Evolutionary conservation across 768 basidiomycete species (phyloP).

Genomic region (Suillus clintonianus): DNA sequence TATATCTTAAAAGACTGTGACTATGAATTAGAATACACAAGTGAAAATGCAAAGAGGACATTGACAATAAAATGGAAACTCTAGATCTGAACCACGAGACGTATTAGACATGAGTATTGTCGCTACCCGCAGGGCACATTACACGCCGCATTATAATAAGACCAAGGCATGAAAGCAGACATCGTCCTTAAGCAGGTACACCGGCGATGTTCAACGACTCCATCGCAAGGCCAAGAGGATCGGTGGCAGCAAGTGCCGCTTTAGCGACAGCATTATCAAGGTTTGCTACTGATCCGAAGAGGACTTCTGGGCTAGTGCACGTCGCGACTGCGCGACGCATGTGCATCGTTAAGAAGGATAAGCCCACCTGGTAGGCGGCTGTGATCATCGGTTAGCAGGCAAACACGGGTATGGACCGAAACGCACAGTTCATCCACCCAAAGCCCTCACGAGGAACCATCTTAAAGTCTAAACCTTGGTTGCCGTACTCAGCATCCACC

Average conservation of each 20-base stretch:
- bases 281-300: conserved; percentile 61
- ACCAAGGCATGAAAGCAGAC: not conserved
- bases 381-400: conserved; percentile 10
- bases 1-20: not conserved
- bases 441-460: conserved; percentile 97
- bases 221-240: conserved; percentile 67
- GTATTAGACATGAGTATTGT: not conserved
- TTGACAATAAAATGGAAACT: not conserved
- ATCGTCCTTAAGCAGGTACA: conserved; percentile 19
- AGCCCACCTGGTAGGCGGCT: conserved; percentile 97
- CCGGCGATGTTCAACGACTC: conserved; percentile 41
- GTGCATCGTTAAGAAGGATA: conserved; percentile 88
- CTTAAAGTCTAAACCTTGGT: conserved; percentile 97
- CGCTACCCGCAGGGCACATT: not conserved
- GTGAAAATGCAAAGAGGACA: not conserved
- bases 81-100: not conserved
- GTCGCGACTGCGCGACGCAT: conserved; percentile 96
- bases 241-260: conserved; percentile 41
- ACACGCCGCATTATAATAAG: not conserved
- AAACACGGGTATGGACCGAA: not conserved
- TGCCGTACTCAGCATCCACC: conserved; percentile 96
- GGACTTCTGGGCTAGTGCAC: conserved; percentile 90
- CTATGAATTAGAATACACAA: conserved; percentile 2
- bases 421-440: conserved; percentile 95
- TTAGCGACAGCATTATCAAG: conserved; percentile 36